Evolutionary conservation across 768 basidiomycete species (phyloP).

Genomic region (Sporobolomyces phaffii): DNA sequence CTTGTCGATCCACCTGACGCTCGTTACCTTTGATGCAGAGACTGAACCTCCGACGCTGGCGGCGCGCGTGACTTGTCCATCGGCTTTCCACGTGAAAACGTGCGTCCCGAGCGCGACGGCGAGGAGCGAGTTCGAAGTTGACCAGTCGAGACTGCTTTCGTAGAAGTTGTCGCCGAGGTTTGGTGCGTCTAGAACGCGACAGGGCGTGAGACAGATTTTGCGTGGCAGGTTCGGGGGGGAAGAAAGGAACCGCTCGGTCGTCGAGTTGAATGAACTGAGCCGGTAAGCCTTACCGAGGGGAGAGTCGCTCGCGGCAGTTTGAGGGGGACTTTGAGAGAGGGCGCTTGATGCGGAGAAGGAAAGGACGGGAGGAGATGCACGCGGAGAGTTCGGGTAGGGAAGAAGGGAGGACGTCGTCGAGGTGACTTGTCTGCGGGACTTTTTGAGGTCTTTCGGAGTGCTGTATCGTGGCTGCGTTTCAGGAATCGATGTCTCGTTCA

Average conservation of each 20-base stretch:
- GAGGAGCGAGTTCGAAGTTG: not conserved
- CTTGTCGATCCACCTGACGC: not conserved
- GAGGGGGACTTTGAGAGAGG: not conserved
- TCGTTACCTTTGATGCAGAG: no score
- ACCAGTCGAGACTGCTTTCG: not conserved
- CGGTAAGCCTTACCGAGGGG: not conserved
- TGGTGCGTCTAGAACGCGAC: slow-evolving; percentile 5
- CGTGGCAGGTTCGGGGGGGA: not conserved
- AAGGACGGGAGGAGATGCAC: not conserved
- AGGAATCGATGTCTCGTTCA: no score
- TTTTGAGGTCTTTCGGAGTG: not conserved
- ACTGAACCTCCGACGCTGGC: no score
- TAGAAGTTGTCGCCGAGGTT: slow-evolving; percentile 5
- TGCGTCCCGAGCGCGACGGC: slow-evolving; percentile 7
- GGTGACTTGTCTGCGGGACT: not conserved
- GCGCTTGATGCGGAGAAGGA: not conserved
- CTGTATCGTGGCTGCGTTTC: no score
- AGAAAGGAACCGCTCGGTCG: not conserved
- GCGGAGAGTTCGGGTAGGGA: not conserved
- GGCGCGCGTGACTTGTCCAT: no score
- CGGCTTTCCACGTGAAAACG: slow-evolving; percentile 2
- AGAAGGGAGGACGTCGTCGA: not conserved
- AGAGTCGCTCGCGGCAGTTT: not conserved
- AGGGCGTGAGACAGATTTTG: slow-evolving; percentile 3
- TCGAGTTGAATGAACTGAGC: slow-evolving; percentile 5